Evolutionary conservation across 345 rosid genomes (phyloP).

Genomic region (Hibiscus syriacus): DNA sequence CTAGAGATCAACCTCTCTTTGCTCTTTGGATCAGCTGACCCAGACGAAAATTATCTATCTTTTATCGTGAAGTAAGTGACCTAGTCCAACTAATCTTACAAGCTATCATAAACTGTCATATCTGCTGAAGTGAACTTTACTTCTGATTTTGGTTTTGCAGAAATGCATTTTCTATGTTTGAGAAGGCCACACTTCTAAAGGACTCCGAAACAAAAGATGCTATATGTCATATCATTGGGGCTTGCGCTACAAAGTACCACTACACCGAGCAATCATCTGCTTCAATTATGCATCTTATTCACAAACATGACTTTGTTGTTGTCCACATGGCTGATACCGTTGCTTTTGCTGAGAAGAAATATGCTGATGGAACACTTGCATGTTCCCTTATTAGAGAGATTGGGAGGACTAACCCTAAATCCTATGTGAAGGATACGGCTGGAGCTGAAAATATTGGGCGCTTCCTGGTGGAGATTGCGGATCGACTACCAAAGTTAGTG

Average conservation of each 20-base stretch:
- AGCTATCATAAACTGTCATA: slow-evolving; percentile 1
- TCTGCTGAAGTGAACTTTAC: slow-evolving; percentile 1
- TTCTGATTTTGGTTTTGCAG: slow-evolving; percentile 36
- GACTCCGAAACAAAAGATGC: slow-evolving; percentile 76
- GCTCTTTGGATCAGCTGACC: slow-evolving; percentile 82
- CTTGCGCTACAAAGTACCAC: slow-evolving; percentile 71
- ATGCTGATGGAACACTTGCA: slow-evolving; percentile 89
- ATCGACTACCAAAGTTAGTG: slow-evolving; percentile 68
- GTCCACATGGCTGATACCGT: slow-evolving; percentile 85
- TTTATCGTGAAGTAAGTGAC: slow-evolving; percentile 61
- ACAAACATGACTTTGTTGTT: slow-evolving; percentile 87
- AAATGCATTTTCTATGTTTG: slow-evolving; percentile 66
- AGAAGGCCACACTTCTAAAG: slow-evolving; percentile 60
- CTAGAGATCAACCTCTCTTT: slow-evolving; percentile 77
- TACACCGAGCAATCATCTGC: slow-evolving; percentile 79
- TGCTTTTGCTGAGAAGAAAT: slow-evolving; percentile 84
- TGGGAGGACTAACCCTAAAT: slow-evolving; percentile 82
- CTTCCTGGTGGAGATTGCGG: slow-evolving; percentile 89
- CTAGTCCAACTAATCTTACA: slow-evolving; percentile 7
- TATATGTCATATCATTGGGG: slow-evolving; percentile 79
- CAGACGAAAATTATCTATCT: slow-evolving; percentile 85
- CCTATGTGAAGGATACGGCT: slow-evolving; percentile 74
- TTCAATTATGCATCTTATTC: slow-evolving; percentile 77
- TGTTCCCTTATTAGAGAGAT: slow-evolving; percentile 77
- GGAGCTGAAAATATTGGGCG: slow-evolving; percentile 98